phyloP scores from a whole-genome alignment of 306 rosid species.

The Cajanus cajan region DNA sequence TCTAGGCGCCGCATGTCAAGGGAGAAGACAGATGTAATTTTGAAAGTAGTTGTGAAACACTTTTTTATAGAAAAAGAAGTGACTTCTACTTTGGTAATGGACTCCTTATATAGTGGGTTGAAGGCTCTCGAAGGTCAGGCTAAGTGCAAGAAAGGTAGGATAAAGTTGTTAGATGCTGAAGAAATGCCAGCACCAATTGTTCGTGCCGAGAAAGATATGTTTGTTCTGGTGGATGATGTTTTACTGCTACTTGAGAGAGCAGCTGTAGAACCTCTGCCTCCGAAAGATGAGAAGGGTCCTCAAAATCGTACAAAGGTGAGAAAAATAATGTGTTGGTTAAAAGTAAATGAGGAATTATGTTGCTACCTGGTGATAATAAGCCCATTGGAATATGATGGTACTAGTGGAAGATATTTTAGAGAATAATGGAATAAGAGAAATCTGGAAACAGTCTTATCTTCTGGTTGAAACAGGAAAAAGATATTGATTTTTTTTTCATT shows the following conservation, averaged over 20 bases:
- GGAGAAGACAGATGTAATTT: slow-evolving; percentile 75
- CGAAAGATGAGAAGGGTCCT: slow-evolving; percentile 99
- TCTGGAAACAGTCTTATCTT: not conserved
- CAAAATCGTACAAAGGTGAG: slow-evolving; percentile 98
- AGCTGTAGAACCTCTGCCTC: slow-evolving; percentile 93
- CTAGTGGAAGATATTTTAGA: not conserved
- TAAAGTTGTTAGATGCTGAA: slow-evolving; percentile 65
- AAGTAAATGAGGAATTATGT: slow-evolving; percentile 13
- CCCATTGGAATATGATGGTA: not conserved
- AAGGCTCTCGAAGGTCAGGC: slow-evolving; percentile 91
- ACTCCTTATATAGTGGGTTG: slow-evolving; percentile 92
- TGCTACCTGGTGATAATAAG: not conserved
- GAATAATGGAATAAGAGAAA: not conserved
- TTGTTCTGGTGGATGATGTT: slow-evolving; percentile 93
- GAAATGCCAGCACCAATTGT: slow-evolving; percentile 89
- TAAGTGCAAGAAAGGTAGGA: slow-evolving; percentile 62
- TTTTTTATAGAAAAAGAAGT: slow-evolving; percentile 95
- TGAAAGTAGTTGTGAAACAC: slow-evolving; percentile 86
- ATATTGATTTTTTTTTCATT: not conserved
- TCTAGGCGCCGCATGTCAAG: slow-evolving; percentile 83
- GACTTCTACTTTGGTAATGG: slow-evolving; percentile 97
- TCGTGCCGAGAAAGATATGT: slow-evolving; percentile 78
- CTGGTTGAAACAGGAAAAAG: not conserved
- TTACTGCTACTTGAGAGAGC: slow-evolving; percentile 90
- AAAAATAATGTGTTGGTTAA: slow-evolving; percentile 5